Evolutionary conservation across 805 yeast species (phyloP).

Genomic region (Candida saitoana): DNA sequence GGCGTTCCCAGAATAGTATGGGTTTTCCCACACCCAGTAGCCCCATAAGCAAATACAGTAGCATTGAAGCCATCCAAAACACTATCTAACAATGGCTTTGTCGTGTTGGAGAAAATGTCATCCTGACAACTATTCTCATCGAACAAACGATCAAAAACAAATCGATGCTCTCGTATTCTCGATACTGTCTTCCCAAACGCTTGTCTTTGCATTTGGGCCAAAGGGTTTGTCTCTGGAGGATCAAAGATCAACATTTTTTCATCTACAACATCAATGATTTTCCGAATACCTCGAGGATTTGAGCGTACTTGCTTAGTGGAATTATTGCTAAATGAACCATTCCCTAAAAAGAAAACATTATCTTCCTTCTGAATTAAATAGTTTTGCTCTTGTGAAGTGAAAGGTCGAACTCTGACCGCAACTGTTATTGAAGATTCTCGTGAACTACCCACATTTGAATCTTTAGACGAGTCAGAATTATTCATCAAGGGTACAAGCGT

Average conservation of each 20-base stretch:
- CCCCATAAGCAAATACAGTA: conserved; percentile 93
- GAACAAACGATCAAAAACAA: conserved; percentile 77
- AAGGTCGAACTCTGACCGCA: conserved; percentile 81
- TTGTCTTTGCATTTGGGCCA: conserved; percentile 44
- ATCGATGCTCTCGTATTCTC: conserved; percentile 67
- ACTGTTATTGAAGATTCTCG: conserved; percentile 64
- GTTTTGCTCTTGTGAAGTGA: conserved; percentile 55
- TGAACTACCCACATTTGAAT: neutral
- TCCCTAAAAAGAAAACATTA: conserved; percentile 46
- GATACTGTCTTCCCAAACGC: conserved; percentile 39
- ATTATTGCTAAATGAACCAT: conserved; percentile 41
- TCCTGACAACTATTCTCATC: conserved; percentile 62
- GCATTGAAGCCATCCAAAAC: conserved; percentile 84
- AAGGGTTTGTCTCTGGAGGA: conserved; percentile 71
- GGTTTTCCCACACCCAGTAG: conserved; percentile 98
- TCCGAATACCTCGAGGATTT: conserved; percentile 54
- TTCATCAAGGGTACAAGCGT: neutral
- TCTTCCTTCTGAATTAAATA: conserved; percentile 41
- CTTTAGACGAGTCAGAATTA: neutral
- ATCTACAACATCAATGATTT: conserved; percentile 74
- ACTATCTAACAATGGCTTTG: conserved; percentile 67
- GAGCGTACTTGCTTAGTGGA: conserved; percentile 12
- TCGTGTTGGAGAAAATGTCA: conserved; percentile 62
- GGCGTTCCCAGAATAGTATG: conserved; percentile 80
- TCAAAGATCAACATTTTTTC: conserved; percentile 83